Conservation (phyloP, 1,284 basidiomycete genomes). For the Malassezia brasiliensis region DNA sequence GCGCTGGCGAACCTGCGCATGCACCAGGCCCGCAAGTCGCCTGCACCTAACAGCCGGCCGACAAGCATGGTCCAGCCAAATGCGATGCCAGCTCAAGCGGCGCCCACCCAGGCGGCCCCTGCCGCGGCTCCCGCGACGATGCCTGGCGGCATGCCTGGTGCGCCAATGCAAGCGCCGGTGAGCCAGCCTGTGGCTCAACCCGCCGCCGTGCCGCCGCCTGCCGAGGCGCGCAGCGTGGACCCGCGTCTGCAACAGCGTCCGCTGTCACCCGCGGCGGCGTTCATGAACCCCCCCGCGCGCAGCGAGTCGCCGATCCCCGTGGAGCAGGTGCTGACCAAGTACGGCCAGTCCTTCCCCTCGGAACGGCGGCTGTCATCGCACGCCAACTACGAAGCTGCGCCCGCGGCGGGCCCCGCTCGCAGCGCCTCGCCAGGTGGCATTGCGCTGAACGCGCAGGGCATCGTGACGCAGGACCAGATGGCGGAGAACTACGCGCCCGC, state of each 20-base stretch:
- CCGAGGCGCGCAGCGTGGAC: conserved; percentile 12
- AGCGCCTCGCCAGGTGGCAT: conserved; percentile 58
- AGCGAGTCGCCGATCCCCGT: conserved; percentile 54
- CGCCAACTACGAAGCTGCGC: neutral
- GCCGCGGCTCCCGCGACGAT: neutral
- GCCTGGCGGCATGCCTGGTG: neutral
- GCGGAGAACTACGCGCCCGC: conserved; percentile 53
- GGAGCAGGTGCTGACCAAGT: conserved; percentile 66
- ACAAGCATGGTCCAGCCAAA: conserved; percentile 18
- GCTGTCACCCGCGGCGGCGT: conserved; percentile 61
- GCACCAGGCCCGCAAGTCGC: conserved; percentile 30
- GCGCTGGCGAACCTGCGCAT: conserved; percentile 57
- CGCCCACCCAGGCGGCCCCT: neutral
- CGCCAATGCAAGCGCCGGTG: neutral
- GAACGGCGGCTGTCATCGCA: conserved; percentile 53
- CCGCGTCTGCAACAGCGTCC: conserved; percentile 49
- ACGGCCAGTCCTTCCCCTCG: conserved; percentile 76
- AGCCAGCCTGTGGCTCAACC: neutral
- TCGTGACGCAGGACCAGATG: conserved; percentile 70
- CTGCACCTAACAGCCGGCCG: conserved; percentile 24
- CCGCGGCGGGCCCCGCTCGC: conserved; percentile 18
- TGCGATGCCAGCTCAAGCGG: neutral
- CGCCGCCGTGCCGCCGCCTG: neutral
- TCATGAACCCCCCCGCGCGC: conserved; percentile 62
- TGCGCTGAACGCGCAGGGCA: conserved; percentile 64